Base-by-base conservation (phyloP, 805 yeast genomes). In the Ogataea nitratoaversa region DNA sequence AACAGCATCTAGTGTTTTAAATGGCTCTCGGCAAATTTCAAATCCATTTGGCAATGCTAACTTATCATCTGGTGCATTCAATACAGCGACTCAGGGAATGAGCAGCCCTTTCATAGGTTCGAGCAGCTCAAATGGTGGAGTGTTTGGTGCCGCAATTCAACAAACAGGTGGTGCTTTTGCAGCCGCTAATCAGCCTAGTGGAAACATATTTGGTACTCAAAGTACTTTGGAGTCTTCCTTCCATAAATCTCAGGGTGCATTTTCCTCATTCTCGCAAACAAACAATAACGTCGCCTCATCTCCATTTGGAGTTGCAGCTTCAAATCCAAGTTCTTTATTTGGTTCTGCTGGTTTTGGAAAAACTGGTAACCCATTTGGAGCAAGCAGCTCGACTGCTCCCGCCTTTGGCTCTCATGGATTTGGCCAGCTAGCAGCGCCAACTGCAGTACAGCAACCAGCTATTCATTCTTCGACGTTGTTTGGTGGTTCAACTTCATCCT, bases 61-160 rank as follows among this genome's bases (percentile, higher is more conserved):
- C 5, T 43, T 41, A 8, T 22, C 46, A 14, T 22, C 56, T 5
- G 43, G 44, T 24, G 47, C 65, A 30, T 57, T 62, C 43, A 59
- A 60, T 5, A 36, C 45, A 7, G 16, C 49, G 16, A 27, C 43
- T 3, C 19, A 8, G 9, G 11, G 11, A 22, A 22, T 11, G 7
- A 22, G 25, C 4, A 41, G 34, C 32, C 43, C 52, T 11, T 47
- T 44, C 34, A 50, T 46, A 14, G 32, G 34, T 8, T 16, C 40
- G 11, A 12, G 47, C 25, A 7, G 11, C 9, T 22, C 25, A 22
- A 22, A 22, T 11, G 11, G 25, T 11, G 11, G 25, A 8, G 9
- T 11, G 7, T 22, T 22, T 22, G 25, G 25, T 22, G 7, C 25
- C 11, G 25, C 25, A 22, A 8, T 11, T 11, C 25, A 22, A 11